Evolutionary conservation across 1,139 yeast species (phyloP), one percentile per base, ranked within the genome.

Genomic region (Taphrina wiesneri): DNA sequence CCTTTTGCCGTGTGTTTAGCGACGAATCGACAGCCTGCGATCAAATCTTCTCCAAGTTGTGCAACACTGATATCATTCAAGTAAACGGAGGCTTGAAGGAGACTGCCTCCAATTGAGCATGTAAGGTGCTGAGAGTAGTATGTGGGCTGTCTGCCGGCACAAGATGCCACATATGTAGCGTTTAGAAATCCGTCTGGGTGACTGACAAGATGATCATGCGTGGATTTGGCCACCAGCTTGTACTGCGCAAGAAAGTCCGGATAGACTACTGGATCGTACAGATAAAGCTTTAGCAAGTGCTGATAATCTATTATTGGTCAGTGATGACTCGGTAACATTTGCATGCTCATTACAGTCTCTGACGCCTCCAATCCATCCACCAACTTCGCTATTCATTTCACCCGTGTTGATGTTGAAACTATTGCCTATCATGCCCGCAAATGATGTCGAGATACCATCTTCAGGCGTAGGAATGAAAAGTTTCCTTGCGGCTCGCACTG

Each of bases 81-180:
- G 52, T 82, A 83, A 3, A 92, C 91, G 25, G 97, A 96, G 32
- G 97, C 97, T 63, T 91, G 78, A 0, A 96, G 95, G 70, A 91
- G 82, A 72, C 89, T 81, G 0, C 97, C 97, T 65, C 97, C 97
- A 73, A 89, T 86, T 77, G 90, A 91, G 76, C 98, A 92, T 19
- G 90, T 97, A 70, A 90, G 79, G 76, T 92, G 97, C 74, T 56
- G 39, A 11, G 30, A n/a, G 15, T 30, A 7, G 21, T 32, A 32
- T 23, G 34, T 26, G 15, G 60, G 34, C 25, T 80, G 80, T 78
- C 26, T 80, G 78, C 78, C 81, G 77, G 72, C 80, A 80, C 19
- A 80, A 70, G 11, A 72, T 73, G 63, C 49, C 72, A 81, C 83
- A 67, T 78, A 74, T 69, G 76, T 73, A 23, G 28, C 39, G 9